These are phyloP conservation scores for Penicillium diatomitis DNA, from an alignment of 495 filamentous ascomycete genomes.

Conservation along the genomic window DNA sequence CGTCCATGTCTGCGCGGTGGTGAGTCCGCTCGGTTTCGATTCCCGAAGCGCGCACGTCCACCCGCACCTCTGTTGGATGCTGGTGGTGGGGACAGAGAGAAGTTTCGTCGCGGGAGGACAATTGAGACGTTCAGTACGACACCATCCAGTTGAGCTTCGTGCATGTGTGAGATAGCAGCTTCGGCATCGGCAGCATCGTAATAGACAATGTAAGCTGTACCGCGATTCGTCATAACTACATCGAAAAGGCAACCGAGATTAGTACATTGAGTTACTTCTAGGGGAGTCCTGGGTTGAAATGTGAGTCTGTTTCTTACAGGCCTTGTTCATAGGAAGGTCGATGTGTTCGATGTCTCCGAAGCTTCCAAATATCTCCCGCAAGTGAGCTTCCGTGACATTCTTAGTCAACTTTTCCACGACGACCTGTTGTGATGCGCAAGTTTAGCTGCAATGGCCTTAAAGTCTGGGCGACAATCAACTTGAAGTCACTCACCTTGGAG, in stretches of 20 bases:
- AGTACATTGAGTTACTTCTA: neutral
- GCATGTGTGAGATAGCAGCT: conserved; percentile 90
- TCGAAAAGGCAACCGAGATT: neutral
- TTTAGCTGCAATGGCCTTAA: neutral
- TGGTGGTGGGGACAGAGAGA: conserved; percentile 44
- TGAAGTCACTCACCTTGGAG: conserved; percentile 41
- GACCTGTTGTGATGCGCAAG: conserved; percentile 47
- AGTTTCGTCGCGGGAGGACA: conserved; percentile 70
- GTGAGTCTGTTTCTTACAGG: conserved; percentile 48
- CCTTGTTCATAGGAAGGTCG: conserved; percentile 79
- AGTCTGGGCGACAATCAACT: neutral
- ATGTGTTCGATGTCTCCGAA: conserved; percentile 82
- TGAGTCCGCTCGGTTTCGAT: conserved; percentile 25
- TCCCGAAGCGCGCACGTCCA: conserved; percentile 25
- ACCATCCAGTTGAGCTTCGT: conserved; percentile 93
- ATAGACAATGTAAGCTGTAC: conserved; percentile 91
- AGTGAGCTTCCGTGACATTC: conserved; percentile 81
- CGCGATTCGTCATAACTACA: conserved; percentile 79
- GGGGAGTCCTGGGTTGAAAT: neutral
- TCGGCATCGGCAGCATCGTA: conserved; percentile 69
- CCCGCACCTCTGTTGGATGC: conserved; percentile 17
- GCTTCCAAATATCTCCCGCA: conserved; percentile 83
- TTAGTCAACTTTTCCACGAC: conserved; percentile 95
- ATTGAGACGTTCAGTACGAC: conserved; percentile 84
- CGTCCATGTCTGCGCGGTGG: conserved; percentile 32